Percentiles rank a stretch among this genome's conserved stretches.
Evolutionary conservation across 306 rosid species (phyloP).

Genomic region (Clitoria ternatea): DNA sequence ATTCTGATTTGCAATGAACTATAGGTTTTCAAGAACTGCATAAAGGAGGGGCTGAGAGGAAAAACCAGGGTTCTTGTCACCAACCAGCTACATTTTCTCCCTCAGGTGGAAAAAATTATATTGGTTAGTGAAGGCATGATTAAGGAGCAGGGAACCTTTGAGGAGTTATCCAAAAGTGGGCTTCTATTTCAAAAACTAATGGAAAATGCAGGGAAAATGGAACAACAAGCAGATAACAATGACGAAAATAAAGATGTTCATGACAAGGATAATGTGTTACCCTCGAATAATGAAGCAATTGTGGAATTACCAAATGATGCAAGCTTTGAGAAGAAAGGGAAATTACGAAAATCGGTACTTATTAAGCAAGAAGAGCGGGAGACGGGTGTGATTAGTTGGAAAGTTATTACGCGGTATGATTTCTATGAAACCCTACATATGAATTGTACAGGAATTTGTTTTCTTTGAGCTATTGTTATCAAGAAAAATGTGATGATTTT

Average conservation of each 20-base stretch:
- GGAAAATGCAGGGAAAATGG: constrained; percentile 92
- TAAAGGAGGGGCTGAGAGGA: constrained; percentile 73
- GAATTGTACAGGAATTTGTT: not conserved
- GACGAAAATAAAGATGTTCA: constrained; percentile 17
- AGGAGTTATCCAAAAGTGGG: constrained; percentile 69
- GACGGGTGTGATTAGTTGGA: constrained; percentile 84
- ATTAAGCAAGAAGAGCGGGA: constrained; percentile 86
- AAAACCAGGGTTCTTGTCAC: constrained; percentile 91
- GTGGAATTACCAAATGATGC: constrained; percentile 36
- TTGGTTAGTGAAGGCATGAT: constrained; percentile 62
- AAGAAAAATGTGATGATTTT: not conserved
- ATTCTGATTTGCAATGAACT: constrained; percentile 12
- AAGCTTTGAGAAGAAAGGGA: constrained; percentile 45
- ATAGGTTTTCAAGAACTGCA: constrained; percentile 77
- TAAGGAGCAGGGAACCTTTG: constrained; percentile 80
- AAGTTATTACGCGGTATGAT: constrained; percentile 61
- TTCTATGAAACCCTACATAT: not conserved
- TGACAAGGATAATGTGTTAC: constrained; percentile 21
- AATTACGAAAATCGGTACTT: constrained; percentile 54
- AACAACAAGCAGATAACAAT: constrained; percentile 44
- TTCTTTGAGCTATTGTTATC: not conserved
- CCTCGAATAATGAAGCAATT: constrained; percentile 29
- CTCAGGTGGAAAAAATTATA: constrained; percentile 75
- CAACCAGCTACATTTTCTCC: constrained; percentile 92
- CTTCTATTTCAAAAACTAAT: constrained; percentile 74